Conservation (phyloP, 2,329 filamentous ascomycete genomes). For the Fonsecaea erecta region DNA sequence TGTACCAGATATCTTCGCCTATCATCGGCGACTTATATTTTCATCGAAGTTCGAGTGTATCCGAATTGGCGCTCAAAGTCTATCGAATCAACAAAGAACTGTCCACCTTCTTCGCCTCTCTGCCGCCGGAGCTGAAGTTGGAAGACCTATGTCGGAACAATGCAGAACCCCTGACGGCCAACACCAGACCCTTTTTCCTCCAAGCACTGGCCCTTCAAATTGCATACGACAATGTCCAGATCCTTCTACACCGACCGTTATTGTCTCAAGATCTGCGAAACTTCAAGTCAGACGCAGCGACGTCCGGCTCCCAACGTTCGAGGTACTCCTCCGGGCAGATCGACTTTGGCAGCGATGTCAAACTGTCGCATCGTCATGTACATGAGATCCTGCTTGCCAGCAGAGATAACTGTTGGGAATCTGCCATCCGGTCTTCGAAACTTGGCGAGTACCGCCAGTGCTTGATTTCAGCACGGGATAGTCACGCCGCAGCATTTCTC, state of each 20-base stretch:
- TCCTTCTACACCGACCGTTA: conserved; percentile 51
- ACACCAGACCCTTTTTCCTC: conserved; percentile 36
- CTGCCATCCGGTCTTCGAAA: conserved; percentile 28
- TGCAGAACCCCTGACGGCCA: conserved; percentile 15
- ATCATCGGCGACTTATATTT: conserved; percentile 32
- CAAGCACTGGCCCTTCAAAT: conserved; percentile 51
- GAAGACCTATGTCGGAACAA: conserved; percentile 24
- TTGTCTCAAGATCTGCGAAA: conserved; percentile 38
- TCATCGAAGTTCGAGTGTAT: conserved; percentile 26
- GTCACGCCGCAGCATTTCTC: conserved; percentile 52
- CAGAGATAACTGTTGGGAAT: conserved; percentile 28
- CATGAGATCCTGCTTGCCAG: conserved; percentile 25
- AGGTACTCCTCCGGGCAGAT: conserved; percentile 34
- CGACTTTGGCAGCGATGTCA: conserved; percentile 41
- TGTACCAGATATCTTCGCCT: conserved; percentile 33
- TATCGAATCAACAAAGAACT: conserved; percentile 28
- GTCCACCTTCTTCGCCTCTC: conserved; percentile 19
- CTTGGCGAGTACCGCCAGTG: conserved; percentile 25
- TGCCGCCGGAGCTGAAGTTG: conserved; percentile 30
- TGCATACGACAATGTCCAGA: conserved; percentile 51
- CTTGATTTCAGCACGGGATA: conserved; percentile 43
- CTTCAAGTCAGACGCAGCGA: conserved; percentile 39
- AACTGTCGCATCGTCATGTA: conserved; percentile 12
- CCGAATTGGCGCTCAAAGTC: conserved; percentile 22
- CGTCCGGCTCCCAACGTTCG: conserved; percentile 41